These are phyloP conservation scores for Colletotrichum sp. DNA, from an alignment of 2,329 filamentous ascomycete genomes.

Conservation along the genomic window DNA sequence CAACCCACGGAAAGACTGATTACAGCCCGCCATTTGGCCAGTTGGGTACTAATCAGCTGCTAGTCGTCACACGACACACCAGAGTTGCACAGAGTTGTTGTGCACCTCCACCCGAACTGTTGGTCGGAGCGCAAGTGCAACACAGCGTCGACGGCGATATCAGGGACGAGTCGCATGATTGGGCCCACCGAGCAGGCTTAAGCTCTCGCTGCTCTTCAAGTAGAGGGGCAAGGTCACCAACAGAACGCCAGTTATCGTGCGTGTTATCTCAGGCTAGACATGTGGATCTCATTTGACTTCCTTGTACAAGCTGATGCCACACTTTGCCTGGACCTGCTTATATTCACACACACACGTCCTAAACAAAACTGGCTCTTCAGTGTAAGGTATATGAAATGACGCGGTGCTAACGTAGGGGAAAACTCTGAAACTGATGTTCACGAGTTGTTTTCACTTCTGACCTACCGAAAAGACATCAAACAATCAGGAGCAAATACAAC, in stretches of 20 bases:
- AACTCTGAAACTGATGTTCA: background rate
- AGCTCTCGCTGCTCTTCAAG: background rate
- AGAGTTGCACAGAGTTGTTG: background rate
- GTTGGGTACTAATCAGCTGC: background rate
- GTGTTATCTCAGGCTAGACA: background rate
- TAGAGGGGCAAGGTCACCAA: background rate
- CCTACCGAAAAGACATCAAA: fast-evolving
- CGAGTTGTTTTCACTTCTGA: background rate
- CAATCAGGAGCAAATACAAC: background rate
- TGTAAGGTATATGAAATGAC: background rate
- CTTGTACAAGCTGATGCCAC: background rate
- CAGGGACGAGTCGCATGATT: background rate
- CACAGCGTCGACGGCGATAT: background rate
- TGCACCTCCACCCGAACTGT: background rate
- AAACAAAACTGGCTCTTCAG: fast-evolving
- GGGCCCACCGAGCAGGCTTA: background rate
- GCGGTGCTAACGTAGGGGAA: background rate
- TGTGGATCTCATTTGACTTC: background rate
- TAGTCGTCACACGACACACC: background rate
- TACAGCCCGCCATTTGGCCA: background rate
- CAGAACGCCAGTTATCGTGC: background rate
- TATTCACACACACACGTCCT: background rate
- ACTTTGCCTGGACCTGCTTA: background rate
- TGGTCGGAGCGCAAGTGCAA: background rate
- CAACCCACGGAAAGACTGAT: background rate